These are phyloP conservation scores for Mytilinidion resinicola DNA, from an alignment of 495 filamentous ascomycete species.

Conservation along the genomic window DNA sequence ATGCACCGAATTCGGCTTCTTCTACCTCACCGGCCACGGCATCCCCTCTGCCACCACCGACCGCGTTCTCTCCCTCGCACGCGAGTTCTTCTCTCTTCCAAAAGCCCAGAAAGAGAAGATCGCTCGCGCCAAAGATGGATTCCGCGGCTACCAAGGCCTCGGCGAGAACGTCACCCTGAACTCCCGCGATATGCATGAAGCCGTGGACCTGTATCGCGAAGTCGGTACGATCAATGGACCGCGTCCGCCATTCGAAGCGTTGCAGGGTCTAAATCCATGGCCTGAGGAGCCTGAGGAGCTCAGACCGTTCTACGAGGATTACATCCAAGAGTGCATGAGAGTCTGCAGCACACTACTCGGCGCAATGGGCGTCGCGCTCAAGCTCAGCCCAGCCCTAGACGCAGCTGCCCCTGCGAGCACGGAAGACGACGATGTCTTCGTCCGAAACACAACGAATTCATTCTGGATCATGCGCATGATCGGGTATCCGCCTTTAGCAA, in stretches of 20 bases:
- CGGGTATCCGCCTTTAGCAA: slow-evolving; percentile 24
- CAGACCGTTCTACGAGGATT: slow-evolving; percentile 22
- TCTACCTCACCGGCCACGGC: slow-evolving; percentile 36
- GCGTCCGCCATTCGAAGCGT: slow-evolving; percentile 8
- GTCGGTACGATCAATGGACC: slow-evolving; percentile 3
- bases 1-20: slow-evolving; percentile 31
- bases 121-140: slow-evolving; percentile 27
- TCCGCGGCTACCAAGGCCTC: slow-evolving; percentile 32
- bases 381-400: slow-evolving; percentile 8
- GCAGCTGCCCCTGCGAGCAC: not conserved
- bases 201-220: slow-evolving; percentile 32
- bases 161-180: slow-evolving; percentile 32
- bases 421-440: slow-evolving; percentile 26
- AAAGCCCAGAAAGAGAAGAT: slow-evolving; percentile 28
- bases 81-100: slow-evolving; percentile 30
- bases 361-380: slow-evolving; percentile 29
- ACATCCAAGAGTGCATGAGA: slow-evolving; percentile 18
- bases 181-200: slow-evolving; percentile 28
- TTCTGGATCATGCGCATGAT: slow-evolving; percentile 36
- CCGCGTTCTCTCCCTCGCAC: slow-evolving; percentile 26
- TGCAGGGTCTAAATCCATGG: slow-evolving; percentile 33
- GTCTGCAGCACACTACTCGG: slow-evolving; percentile 25
- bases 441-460: slow-evolving; percentile 15
- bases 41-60: slow-evolving; percentile 23
- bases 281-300: slow-evolving; percentile 22